Conservation (phyloP, 1,284 basidiomycete species). For the Xanthoconium separans region DNA sequence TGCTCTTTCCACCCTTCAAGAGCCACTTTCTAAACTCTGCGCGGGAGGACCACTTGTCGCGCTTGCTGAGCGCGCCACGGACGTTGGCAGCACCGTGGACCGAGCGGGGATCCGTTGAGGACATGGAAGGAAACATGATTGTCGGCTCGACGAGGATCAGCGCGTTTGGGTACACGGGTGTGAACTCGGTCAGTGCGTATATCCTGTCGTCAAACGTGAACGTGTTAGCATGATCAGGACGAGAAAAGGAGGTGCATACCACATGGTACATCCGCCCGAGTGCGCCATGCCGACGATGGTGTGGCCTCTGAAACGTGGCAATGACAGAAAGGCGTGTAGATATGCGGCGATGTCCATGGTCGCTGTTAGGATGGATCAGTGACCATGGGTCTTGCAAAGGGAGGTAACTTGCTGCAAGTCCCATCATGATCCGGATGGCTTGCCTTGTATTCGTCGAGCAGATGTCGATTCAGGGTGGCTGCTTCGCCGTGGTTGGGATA, state of each 20-base stretch:
- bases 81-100: slow-evolving; percentile 31
- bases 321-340: slow-evolving; percentile 23
- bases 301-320: slow-evolving; percentile 25
- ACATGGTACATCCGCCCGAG: slow-evolving; percentile 30
- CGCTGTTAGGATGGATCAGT: slow-evolving; percentile 11
- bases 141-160: slow-evolving; percentile 33
- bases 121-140: slow-evolving; percentile 31
- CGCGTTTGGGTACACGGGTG: slow-evolving; percentile 13
- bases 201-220: slow-evolving; percentile 15
- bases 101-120: slow-evolving; percentile 24
- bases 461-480: slow-evolving; percentile 42
- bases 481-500: slow-evolving; percentile 54
- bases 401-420: slow-evolving; percentile 22
- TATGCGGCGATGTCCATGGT: slow-evolving; percentile 24
- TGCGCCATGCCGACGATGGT: slow-evolving; percentile 26
- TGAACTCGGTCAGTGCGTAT: slow-evolving; percentile 21
- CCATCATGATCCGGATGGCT: slow-evolving; percentile 1
- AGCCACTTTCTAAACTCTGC: slow-evolving; percentile 25
- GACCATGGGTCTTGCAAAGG: not conserved
- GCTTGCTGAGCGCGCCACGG: slow-evolving; percentile 26
- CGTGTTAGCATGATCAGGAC: not conserved
- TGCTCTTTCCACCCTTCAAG: slow-evolving; percentile 9
- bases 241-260: slow-evolving; percentile 13
- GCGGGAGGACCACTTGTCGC: slow-evolving; percentile 24
- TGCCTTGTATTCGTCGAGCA: slow-evolving; percentile 35